Evolutionary conservation across 2,329 filamentous ascomycete species (phyloP).

Genomic region (Dactylellina drechsleri): DNA sequence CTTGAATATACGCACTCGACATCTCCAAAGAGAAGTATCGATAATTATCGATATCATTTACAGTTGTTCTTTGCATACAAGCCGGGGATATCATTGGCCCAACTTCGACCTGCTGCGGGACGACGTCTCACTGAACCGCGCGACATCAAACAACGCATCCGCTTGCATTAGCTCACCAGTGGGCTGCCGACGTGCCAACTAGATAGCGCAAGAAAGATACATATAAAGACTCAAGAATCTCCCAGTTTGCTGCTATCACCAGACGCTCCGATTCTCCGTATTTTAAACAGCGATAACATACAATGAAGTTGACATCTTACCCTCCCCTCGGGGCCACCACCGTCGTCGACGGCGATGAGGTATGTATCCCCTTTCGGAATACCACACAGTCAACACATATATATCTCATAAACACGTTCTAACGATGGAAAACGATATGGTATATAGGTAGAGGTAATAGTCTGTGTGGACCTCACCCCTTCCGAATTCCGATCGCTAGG

Average conservation of each 20-base stretch:
- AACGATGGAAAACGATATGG: not conserved
- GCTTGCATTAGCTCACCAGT: not conserved
- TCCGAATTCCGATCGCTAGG: slow-evolving; percentile 3
- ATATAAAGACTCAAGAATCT: not conserved
- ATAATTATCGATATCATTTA: not conserved
- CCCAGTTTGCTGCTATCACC: not conserved
- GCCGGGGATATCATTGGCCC: no score
- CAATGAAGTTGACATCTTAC: slow-evolving; percentile 45
- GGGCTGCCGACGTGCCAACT: not conserved
- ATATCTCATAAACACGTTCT: not conserved
- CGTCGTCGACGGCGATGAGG: slow-evolving; percentile 47
- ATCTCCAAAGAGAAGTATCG: no score
- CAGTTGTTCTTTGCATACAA: not conserved
- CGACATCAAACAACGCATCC: slow-evolving; percentile 36
- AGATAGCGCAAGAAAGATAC: not conserved
- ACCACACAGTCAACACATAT: slow-evolving; percentile 24
- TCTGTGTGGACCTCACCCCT: slow-evolving; percentile 34
- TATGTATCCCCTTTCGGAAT: slow-evolving; percentile 18
- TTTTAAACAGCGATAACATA: not conserved
- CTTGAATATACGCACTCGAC: no score
- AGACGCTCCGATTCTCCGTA: not conserved
- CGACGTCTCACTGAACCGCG: not conserved
- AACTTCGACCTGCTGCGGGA: not conserved
- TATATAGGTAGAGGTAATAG: slow-evolving; percentile 40
- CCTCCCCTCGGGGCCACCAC: slow-evolving; percentile 46